These are phyloP conservation scores for Phialocephala subalpina DNA, from an alignment of 2,329 filamentous ascomycete species.

Conservation along the genomic window DNA sequence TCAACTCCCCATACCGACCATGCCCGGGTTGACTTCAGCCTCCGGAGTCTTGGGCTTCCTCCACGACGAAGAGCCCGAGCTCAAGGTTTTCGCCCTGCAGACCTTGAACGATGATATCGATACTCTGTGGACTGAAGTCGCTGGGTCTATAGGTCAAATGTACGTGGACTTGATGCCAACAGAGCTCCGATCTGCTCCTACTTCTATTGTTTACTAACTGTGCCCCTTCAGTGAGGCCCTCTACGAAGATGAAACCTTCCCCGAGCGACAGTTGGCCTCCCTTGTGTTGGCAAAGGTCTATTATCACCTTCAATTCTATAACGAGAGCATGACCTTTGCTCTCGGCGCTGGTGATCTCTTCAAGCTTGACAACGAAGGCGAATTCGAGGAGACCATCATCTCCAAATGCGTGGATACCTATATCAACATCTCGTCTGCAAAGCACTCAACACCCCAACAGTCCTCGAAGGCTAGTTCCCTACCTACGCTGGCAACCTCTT, in stretches of 20 bases:
- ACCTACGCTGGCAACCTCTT: constrained; percentile 75
- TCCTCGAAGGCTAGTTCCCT: constrained; percentile 59
- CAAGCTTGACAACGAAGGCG: constrained; percentile 87
- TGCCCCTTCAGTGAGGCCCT: constrained; percentile 78
- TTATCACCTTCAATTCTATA: constrained; percentile 98
- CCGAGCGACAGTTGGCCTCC: constrained; percentile 91
- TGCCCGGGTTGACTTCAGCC: constrained; percentile 94
- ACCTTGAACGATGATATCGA: constrained; percentile 97
- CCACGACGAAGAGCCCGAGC: constrained; percentile 90
- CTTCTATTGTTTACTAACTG: constrained; percentile 29
- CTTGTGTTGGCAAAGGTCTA: constrained; percentile 97
- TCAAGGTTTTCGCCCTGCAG: constrained; percentile 94
- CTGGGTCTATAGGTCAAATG: constrained; percentile 92
- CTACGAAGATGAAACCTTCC: constrained; percentile 95
- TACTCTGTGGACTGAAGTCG: constrained; percentile 97
- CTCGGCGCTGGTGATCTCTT: constrained; percentile 94
- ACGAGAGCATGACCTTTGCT: constrained; percentile 98
- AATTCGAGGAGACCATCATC: constrained; percentile 99
- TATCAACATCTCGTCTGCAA: constrained; percentile 77
- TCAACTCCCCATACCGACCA: constrained; percentile 48
- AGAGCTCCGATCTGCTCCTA: neutral
- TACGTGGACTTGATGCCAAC: constrained; percentile 56
- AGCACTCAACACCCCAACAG: constrained; percentile 58
- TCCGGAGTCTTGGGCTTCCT: constrained; percentile 95
- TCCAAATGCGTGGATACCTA: constrained; percentile 98